Evolutionary conservation across 2,329 filamentous ascomycete genomes (phyloP).

Genomic region (Nigrospora oryzae): DNA sequence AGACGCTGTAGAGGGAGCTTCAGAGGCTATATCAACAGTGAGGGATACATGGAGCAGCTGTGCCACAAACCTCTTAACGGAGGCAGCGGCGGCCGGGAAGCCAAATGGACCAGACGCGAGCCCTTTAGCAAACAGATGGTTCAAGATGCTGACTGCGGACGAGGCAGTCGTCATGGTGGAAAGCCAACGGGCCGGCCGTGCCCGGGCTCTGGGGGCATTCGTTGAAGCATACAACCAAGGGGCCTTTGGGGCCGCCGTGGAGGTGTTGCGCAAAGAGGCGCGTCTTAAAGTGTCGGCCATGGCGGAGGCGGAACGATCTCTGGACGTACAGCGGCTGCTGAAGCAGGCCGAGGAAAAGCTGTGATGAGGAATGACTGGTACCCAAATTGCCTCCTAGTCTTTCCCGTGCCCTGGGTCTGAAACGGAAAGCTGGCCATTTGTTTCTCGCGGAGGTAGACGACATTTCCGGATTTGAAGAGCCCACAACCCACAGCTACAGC

Average conservation of each 20-base stretch:
- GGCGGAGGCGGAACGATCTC: conserved; percentile 30
- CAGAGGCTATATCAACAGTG: conserved; percentile 30
- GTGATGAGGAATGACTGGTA: too few relatives aligned
- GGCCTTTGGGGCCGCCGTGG: conserved; percentile 25
- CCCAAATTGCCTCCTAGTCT: too few relatives aligned
- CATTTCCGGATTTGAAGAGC: too few relatives aligned
- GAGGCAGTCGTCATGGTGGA: conserved; percentile 40
- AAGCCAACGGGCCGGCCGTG: conserved; percentile 37
- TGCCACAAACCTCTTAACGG: conserved; percentile 36
- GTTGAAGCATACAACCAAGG: conserved; percentile 32
- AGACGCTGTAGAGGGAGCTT: conserved; percentile 22
- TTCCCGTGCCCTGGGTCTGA: too few relatives aligned
- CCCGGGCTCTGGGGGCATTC: conserved; percentile 34
- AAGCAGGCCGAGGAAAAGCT: conserved; percentile 7
- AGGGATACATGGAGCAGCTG: conserved; percentile 44
- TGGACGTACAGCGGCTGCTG: conserved; percentile 36
- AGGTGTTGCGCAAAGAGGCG: conserved; percentile 17
- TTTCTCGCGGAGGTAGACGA: too few relatives aligned
- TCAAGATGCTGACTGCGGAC: conserved; percentile 37
- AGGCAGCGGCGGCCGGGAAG: conserved; percentile 19
- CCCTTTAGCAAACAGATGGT: conserved; percentile 25
- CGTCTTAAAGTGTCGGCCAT: conserved; percentile 23
- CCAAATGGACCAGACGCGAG: conserved; percentile 6
- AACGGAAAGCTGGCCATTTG: too few relatives aligned
- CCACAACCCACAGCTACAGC: too few relatives aligned